These are phyloP conservation scores for Fusarium sp. DNA, from an alignment of 2,329 filamentous ascomycete genomes.

Conservation along the genomic window DNA sequence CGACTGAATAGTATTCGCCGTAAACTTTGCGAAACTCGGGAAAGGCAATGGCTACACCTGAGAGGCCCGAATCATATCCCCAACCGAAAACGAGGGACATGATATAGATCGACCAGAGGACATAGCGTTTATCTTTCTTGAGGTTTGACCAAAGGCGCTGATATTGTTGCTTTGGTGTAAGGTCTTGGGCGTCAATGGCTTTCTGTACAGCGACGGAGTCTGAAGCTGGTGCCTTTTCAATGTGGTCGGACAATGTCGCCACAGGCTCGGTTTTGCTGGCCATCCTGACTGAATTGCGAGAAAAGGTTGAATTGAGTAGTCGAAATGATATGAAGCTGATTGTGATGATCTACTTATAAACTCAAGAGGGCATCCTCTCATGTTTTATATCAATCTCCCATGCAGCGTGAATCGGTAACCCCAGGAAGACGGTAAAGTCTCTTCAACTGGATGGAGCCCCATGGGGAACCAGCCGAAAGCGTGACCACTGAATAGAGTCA, in stretches of 20 bases:
- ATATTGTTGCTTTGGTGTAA: constrained; percentile 50
- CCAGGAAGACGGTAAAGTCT: background rate
- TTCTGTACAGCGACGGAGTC: constrained; percentile 17
- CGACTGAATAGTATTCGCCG: constrained; percentile 53
- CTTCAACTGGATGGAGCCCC: background rate
- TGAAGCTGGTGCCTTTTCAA: constrained; percentile 1
- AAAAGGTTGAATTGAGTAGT: background rate
- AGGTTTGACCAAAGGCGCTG: constrained; percentile 49
- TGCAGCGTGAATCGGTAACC: background rate
- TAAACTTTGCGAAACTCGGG: constrained; percentile 55
- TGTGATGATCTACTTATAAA: background rate
- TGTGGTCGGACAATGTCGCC: constrained; percentile 19
- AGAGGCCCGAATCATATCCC: constrained; percentile 56
- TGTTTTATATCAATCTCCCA: background rate
- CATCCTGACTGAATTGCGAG: background rate
- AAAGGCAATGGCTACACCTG: constrained; percentile 55
- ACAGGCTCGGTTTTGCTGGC: constrained; percentile 7
- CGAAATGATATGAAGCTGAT: background rate
- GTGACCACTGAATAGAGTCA: background rate
- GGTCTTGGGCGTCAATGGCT: constrained; percentile 35
- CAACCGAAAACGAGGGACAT: constrained; percentile 55
- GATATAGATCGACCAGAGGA: constrained; percentile 50
- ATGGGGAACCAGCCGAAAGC: constrained; percentile 5
- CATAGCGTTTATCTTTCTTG: constrained; percentile 50
- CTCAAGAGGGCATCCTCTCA: background rate